Percentiles rank a stretch among this genome's conserved stretches.
phyloP scores from a whole-genome alignment of 768 basidiomycete species.

The Trametes meyenii region DNA sequence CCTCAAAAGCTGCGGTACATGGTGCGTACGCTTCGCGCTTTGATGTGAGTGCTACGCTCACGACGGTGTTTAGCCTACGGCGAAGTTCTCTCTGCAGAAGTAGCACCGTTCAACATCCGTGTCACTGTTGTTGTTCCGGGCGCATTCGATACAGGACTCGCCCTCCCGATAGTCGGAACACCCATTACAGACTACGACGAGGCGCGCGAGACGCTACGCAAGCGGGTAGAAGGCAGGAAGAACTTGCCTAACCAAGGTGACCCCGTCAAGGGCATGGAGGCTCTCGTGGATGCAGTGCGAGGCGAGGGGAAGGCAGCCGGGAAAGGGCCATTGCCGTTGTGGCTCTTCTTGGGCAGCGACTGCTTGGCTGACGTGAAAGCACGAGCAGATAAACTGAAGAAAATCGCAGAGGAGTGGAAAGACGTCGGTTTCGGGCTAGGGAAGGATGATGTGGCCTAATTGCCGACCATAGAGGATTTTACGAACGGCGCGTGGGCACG shows the following conservation, averaged over 20 bases:
- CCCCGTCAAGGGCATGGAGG: slow-evolving; percentile 31
- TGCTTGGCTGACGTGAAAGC: slow-evolving; percentile 27
- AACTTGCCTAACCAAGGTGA: slow-evolving; percentile 27
- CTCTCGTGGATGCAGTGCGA: slow-evolving; percentile 31
- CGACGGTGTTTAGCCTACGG: slow-evolving; percentile 23
- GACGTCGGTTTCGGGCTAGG: slow-evolving; percentile 7
- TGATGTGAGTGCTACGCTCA: neutral
- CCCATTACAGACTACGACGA: slow-evolving; percentile 27
- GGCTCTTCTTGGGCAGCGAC: slow-evolving; percentile 32
- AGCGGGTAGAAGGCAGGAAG: slow-evolving; percentile 6
- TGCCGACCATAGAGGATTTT: no score
- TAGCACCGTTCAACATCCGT: slow-evolving; percentile 32
- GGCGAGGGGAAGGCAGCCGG: slow-evolving; percentile 33
- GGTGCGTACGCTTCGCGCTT: slow-evolving; percentile 16
- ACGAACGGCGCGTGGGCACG: no score
- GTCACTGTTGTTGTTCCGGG: slow-evolving; percentile 34
- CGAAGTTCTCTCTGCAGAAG: slow-evolving; percentile 33
- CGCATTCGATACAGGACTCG: slow-evolving; percentile 28
- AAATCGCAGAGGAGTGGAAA: slow-evolving; percentile 20
- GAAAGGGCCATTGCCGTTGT: slow-evolving; percentile 21
- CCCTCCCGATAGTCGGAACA: neutral
- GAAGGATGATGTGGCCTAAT: neutral
- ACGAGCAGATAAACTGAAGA: slow-evolving; percentile 26
- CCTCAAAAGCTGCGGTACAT: slow-evolving; percentile 34
- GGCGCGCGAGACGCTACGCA: slow-evolving; percentile 9